Percentiles rank a stretch among this genome's conserved stretches.
Conservation (phyloP, 2,329 filamentous ascomycete species). For the Cladosporium sp. region DNA sequence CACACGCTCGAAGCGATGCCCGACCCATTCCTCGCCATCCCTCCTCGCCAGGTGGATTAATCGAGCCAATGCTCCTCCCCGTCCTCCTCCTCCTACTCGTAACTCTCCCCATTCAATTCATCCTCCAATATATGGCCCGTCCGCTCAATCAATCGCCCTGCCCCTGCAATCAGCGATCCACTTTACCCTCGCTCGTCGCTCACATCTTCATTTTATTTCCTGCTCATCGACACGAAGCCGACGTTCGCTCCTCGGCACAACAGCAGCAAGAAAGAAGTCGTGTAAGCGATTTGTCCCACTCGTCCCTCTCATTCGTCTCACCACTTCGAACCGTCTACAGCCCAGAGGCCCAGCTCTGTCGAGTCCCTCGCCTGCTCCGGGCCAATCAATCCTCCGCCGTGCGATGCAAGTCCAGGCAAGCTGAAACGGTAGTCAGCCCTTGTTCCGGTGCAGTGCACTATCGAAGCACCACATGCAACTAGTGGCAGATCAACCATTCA, state of each 20-base stretch:
- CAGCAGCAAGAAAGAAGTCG: no score
- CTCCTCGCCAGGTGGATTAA: no score
- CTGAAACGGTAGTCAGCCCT: constrained; percentile 9
- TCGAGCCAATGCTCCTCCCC: no score
- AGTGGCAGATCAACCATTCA: constrained; percentile 13
- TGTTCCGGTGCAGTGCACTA: constrained; percentile 10
- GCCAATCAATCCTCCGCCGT: constrained; percentile 8
- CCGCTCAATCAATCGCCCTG: constrained; percentile 4
- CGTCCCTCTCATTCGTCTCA: constrained; percentile 8
- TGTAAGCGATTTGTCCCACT: no score
- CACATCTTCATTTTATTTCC: background rate
- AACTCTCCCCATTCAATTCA: background rate
- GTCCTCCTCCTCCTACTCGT: background rate
- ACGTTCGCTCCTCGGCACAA: no score
- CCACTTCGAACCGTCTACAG: constrained; percentile 3
- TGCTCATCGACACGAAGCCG: no score
- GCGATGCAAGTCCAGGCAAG: constrained; percentile 7
- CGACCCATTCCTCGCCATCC: background rate
- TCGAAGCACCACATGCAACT: constrained; percentile 9
- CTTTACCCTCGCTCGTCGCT: background rate
- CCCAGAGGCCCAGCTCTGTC: background rate
- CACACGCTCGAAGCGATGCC: background rate
- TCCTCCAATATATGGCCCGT: constrained; percentile 10
- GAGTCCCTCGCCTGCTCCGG: constrained; percentile 4
- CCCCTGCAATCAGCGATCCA: constrained; percentile 12